Percentiles rank a stretch among this genome's conserved stretches.
Evolutionary conservation across 257 asterid species (phyloP).

Genomic region (Nicotiana obtusifolia): DNA sequence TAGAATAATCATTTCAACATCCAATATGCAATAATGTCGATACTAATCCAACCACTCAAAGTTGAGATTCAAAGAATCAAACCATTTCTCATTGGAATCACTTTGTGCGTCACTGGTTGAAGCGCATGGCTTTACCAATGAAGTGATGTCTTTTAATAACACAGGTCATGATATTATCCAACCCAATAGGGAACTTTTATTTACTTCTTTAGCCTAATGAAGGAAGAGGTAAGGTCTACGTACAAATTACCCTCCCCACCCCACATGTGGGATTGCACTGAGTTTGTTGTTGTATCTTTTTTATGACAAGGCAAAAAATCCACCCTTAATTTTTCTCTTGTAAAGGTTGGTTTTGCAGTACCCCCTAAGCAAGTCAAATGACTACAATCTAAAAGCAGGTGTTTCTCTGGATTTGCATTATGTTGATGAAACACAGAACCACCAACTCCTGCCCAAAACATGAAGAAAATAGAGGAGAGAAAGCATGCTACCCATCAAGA

Average conservation of each 20-base stretch:
- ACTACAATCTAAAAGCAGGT: background rate
- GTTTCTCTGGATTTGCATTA: background rate
- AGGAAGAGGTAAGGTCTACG: no score
- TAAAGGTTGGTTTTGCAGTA: background rate
- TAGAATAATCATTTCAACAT: no score
- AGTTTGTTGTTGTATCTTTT: background rate
- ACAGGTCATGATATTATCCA: background rate
- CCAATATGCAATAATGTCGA: no score
- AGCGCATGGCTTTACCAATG: background rate
- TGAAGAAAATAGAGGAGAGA: background rate
- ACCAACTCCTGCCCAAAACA: background rate
- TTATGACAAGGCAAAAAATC: background rate
- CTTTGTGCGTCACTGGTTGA: background rate
- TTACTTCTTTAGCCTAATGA: background rate
- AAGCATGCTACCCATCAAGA: background rate
- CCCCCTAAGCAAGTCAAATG: constrained; percentile 1
- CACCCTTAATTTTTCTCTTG: background rate
- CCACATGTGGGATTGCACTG: no score
- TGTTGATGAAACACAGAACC: background rate
- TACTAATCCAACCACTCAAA: background rate
- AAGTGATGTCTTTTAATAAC: background rate
- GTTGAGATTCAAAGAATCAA: background rate
- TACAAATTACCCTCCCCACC: no score
- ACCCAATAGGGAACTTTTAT: background rate
- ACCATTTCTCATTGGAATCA: background rate